These are phyloP conservation scores for Chrysoporthe austroafricana DNA, from an alignment of 2,329 filamentous ascomycete species.

Conservation along the genomic window DNA sequence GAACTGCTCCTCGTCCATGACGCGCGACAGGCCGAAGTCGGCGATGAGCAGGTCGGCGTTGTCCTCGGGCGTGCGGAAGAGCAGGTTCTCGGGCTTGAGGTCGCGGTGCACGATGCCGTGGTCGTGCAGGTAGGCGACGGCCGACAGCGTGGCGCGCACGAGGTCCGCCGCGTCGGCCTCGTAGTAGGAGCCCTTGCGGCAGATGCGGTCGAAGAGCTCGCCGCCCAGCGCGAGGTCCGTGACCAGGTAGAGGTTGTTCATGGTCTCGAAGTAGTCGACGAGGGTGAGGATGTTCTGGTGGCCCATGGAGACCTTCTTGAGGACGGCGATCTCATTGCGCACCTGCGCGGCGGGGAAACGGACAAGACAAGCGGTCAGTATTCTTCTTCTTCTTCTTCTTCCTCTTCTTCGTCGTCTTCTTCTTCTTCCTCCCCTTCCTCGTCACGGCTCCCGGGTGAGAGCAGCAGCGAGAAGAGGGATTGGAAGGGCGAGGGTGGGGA, in stretches of 20 bases:
- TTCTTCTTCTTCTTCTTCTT: background rate
- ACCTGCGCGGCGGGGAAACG: slow-evolving; percentile 58
- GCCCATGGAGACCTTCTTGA: slow-evolving; percentile 98
- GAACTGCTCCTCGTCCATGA: slow-evolving; percentile 99
- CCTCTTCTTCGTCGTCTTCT: background rate
- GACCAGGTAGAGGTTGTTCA: slow-evolving; percentile 99
- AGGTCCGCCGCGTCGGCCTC: slow-evolving; percentile 95
- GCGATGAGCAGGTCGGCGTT: slow-evolving; percentile 96
- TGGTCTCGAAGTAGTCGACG: slow-evolving; percentile 99
- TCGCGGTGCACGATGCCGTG: slow-evolving; percentile 98
- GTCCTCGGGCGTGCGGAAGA: slow-evolving; percentile 96
- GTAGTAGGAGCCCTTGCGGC: slow-evolving; percentile 97
- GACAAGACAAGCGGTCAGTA: slow-evolving; percentile 1
- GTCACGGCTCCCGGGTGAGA: background rate
- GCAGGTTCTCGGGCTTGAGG: slow-evolving; percentile 93
- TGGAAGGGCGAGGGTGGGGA: background rate
- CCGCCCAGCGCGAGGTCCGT: slow-evolving; percentile 95
- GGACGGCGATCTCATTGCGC: slow-evolving; percentile 95
- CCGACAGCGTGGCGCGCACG: slow-evolving; percentile 90
- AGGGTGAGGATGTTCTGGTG: slow-evolving; percentile 97
- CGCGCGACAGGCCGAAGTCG: slow-evolving; percentile 92
- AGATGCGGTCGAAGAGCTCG: slow-evolving; percentile 97
- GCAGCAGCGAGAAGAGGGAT: background rate
- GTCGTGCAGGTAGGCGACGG: slow-evolving; percentile 98
- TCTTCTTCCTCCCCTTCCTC: background rate